Evolutionary conservation across 768 basidiomycete genomes (phyloP), one percentile per base, ranked within the genome.

Genomic region (Podaxis sp.): DNA sequence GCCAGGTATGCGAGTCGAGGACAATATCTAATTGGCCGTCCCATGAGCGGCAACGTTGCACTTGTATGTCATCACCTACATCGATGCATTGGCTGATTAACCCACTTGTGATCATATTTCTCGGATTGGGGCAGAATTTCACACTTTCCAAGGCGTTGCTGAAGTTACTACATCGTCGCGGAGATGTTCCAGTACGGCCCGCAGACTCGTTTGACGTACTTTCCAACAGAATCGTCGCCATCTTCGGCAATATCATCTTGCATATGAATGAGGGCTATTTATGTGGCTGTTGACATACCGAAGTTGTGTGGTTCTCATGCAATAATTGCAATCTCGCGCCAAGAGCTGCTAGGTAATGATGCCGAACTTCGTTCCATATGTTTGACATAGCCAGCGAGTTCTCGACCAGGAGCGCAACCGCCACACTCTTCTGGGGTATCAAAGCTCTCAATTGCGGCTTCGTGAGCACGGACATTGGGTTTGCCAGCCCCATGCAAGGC

Each of bases 381-480:
- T 64, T 19, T 25, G 72, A 69, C 75, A 84, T 81, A 1, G 71
- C 69, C 37, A 74, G 73, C 0, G 85, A 85, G 66, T 86, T 85
- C 73, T 87, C 85, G 65, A 86, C 77, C 63, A 87, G 74, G 63
- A 85, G 67, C 55, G 85, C 75, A n/a, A 77, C 73, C 38, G 73
- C 75, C 29, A 77, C 68, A 17, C 75, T 72, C 64, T 77, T 75
- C 63, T 73, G 68, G 15, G 72, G 70, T 12, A 65, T 61, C 41
- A 68, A 33, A 37, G 71, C 61, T 51, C 63, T 69, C 65, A 69
- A 68, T 41, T 70, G 63, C 33, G 59, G 63, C 63, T 69, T 66
- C 46, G 63, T 57, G 22, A 64, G 57, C 36, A 64, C 63, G 38
- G 66, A 67, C 67, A 73, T 70, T 50, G 41, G 58, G 43, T 52